Conservation (phyloP, 2,329 filamentous ascomycete species). For the Botrytis cinerea region DNA sequence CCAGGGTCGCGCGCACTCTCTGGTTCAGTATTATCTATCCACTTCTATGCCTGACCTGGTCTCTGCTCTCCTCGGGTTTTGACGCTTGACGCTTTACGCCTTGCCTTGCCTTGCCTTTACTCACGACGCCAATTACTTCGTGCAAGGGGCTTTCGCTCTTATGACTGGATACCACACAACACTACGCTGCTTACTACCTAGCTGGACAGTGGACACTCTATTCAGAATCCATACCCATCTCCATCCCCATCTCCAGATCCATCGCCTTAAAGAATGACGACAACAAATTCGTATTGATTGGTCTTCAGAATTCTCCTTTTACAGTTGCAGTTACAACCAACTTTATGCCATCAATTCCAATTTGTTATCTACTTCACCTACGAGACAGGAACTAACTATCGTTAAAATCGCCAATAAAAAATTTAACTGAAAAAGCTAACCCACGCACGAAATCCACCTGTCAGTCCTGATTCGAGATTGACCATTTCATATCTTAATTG, state of each 20-base stretch:
- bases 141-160: too few relatives aligned
- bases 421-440: background rate
- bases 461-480: slow-evolving; percentile 4
- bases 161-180: too few relatives aligned
- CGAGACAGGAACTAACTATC: background rate
- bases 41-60: background rate
- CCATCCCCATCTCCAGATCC: background rate
- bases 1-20: background rate
- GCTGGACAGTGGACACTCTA: background rate
- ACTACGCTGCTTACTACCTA: too few relatives aligned
- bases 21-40: background rate
- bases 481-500: background rate
- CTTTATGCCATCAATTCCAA: background rate
- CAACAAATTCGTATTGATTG: slow-evolving; percentile 6
- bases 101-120: too few relatives aligned
- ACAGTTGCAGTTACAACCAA: background rate
- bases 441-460: background rate
- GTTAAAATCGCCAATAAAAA: background rate
- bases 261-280: slow-evolving; percentile 7
- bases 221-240: background rate
- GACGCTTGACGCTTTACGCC: too few relatives aligned
- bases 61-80: too few relatives aligned
- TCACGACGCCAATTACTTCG: background rate
- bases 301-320: background rate
- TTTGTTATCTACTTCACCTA: background rate